These are phyloP conservation scores for Areca catechu DNA, from an alignment of 176 grass and related monocot species.

Conservation along the genomic window DNA sequence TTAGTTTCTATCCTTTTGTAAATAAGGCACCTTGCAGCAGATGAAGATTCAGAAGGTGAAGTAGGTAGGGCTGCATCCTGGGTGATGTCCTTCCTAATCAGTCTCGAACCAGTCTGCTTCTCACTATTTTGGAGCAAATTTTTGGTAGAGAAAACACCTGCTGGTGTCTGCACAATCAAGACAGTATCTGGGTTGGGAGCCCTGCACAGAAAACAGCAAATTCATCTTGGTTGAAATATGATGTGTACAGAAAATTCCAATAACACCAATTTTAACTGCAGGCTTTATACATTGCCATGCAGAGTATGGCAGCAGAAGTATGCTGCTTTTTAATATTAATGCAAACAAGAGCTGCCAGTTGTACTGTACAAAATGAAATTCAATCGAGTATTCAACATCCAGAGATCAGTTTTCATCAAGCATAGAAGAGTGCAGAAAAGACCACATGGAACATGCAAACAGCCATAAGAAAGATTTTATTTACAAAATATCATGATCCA, in stretches of 20 bases:
- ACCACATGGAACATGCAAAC: too few relatives aligned
- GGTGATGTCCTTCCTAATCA: conserved; percentile 41
- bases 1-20: conserved; percentile 48
- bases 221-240: not conserved
- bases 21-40: conserved; percentile 58
- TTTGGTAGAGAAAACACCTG: conserved; percentile 66
- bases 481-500: not conserved
- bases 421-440: too few relatives aligned
- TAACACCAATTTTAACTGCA: too few relatives aligned
- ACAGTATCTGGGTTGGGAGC: conserved; percentile 60
- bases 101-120: conserved; percentile 37
- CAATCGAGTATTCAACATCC: too few relatives aligned
- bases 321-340: too few relatives aligned
- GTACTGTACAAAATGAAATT: too few relatives aligned
- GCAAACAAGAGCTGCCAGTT: too few relatives aligned
- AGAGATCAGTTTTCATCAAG: too few relatives aligned
- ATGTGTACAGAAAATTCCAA: not conserved
- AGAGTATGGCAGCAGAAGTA: too few relatives aligned
- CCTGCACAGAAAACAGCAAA: conserved; percentile 23
- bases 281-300: too few relatives aligned
- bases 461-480: too few relatives aligned
- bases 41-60: conserved; percentile 31
- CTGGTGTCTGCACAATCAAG: conserved; percentile 55
- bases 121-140: conserved; percentile 46
- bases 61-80: conserved; percentile 29